Evolutionary conservation across 176 grass and related monocot genomes (phyloP).

Genomic region (Ampelocalamus luodianensis): DNA sequence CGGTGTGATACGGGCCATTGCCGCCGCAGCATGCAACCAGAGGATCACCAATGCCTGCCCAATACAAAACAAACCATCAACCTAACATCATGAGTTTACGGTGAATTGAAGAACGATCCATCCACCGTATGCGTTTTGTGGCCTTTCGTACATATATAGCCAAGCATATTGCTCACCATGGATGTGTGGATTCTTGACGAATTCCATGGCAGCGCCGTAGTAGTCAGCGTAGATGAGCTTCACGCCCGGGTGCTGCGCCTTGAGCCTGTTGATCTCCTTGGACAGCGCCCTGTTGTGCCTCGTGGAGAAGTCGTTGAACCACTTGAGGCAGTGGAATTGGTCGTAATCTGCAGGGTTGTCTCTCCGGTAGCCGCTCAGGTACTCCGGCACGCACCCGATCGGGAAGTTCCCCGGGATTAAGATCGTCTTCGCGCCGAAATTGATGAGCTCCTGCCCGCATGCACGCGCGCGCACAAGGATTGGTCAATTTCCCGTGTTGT

Average conservation of each 20-base stretch:
- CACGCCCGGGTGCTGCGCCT: constrained; percentile 11
- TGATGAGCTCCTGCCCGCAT: constrained; percentile 54
- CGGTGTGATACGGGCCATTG: constrained; percentile 21
- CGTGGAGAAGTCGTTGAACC: constrained; percentile 53
- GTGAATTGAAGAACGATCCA: neutral
- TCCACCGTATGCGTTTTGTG: neutral
- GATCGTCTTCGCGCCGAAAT: constrained; percentile 51
- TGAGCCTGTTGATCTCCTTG: neutral
- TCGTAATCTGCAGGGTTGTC: constrained; percentile 26
- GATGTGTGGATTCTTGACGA: constrained; percentile 6
- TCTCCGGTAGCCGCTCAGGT: constrained; percentile 18
- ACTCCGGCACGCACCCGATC: constrained; percentile 44
- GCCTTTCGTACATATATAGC: neutral
- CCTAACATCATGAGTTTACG: neutral
- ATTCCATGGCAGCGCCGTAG: constrained; percentile 48
- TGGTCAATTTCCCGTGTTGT: neutral
- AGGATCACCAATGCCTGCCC: constrained; percentile 39
- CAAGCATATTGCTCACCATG: constrained; percentile 17
- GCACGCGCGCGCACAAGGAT: neutral
- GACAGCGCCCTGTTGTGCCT: constrained; percentile 46
- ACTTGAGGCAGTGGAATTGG: constrained; percentile 42
- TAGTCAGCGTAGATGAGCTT: constrained; percentile 66
- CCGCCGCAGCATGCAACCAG: constrained; percentile 52
- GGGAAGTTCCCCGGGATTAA: constrained; percentile 59
- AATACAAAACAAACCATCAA: neutral